Evolutionary conservation across 2,329 filamentous ascomycete species (phyloP).

Genomic region (Fusarium irregulare): DNA sequence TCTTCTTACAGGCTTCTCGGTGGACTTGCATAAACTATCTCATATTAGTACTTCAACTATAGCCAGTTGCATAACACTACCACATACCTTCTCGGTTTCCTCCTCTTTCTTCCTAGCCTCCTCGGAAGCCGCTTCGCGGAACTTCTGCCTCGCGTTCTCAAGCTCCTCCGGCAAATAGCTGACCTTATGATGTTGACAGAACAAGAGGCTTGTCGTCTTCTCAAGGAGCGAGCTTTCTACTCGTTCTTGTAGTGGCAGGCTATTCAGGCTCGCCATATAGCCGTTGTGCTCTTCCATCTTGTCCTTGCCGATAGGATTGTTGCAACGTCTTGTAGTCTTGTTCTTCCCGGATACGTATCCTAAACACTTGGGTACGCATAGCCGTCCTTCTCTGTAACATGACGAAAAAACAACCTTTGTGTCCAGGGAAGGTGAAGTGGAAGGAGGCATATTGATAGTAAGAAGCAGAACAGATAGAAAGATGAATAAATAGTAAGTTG

Average conservation of each 20-base stretch:
- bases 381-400: not conserved
- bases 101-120: not conserved
- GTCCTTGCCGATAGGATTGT: no score
- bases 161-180: rapidly evolving
- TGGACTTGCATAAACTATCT: not conserved
- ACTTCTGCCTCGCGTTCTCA: not conserved
- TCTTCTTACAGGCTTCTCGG: not conserved
- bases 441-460: not conserved
- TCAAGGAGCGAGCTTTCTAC: not conserved
- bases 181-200: not conserved
- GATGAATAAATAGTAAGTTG: not conserved
- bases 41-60: not conserved
- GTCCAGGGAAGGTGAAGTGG: not conserved
- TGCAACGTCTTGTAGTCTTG: no score
- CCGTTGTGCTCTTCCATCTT: not conserved
- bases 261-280: rapidly evolving
- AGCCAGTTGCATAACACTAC: not conserved
- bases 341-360: no score
- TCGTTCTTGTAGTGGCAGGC: rapidly evolving
- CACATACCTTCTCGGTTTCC: not conserved
- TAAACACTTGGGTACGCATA: no score
- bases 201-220: not conserved
- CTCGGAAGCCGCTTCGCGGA: rapidly evolving
- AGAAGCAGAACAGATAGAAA: not conserved
- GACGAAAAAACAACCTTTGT: not conserved